phyloP scores from a whole-genome alignment of 2,329 filamentous ascomycete species.

The Aureobasidium lini region DNA sequence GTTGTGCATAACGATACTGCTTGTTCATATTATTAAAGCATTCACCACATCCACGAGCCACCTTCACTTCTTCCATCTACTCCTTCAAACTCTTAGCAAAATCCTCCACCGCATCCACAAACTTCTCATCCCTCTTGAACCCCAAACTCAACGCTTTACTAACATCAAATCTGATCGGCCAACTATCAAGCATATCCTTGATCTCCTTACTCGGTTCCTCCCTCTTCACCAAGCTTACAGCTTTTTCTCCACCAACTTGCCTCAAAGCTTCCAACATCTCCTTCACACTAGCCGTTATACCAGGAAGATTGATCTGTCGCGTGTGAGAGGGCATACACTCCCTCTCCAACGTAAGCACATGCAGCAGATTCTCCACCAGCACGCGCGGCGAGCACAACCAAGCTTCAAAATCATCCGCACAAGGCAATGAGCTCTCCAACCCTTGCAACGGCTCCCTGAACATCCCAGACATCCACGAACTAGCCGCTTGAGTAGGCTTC shows the following conservation, averaged over 20 bases:
- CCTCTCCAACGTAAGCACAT: slow-evolving; percentile 42
- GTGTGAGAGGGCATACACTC: slow-evolving; percentile 44
- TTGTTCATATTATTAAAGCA: no score
- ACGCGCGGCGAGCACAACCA: slow-evolving; percentile 52
- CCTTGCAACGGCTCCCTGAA: slow-evolving; percentile 47
- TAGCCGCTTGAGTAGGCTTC: slow-evolving; percentile 44
- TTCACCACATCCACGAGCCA: not conserved
- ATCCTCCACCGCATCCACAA: slow-evolving; percentile 40
- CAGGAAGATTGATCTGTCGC: slow-evolving; percentile 48
- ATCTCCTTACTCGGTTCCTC: slow-evolving; percentile 46
- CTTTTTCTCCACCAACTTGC: slow-evolving; percentile 48
- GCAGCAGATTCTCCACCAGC: slow-evolving; percentile 47
- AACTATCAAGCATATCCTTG: slow-evolving; percentile 48
- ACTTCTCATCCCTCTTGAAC: slow-evolving; percentile 41
- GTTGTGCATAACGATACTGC: no score
- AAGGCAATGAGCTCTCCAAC: slow-evolving; percentile 46
- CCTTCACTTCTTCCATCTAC: not conserved
- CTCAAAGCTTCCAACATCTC: slow-evolving; percentile 51
- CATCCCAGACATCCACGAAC: slow-evolving; percentile 46
- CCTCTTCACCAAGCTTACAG: slow-evolving; percentile 41
- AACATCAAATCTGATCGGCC: slow-evolving; percentile 50
- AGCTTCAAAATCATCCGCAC: slow-evolving; percentile 43
- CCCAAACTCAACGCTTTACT: slow-evolving; percentile 49
- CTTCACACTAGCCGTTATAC: slow-evolving; percentile 46
- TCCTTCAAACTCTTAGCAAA: slow-evolving; percentile 23